Conservation (phyloP, 331 rosid species). For the Pyrus hybrid region DNA sequence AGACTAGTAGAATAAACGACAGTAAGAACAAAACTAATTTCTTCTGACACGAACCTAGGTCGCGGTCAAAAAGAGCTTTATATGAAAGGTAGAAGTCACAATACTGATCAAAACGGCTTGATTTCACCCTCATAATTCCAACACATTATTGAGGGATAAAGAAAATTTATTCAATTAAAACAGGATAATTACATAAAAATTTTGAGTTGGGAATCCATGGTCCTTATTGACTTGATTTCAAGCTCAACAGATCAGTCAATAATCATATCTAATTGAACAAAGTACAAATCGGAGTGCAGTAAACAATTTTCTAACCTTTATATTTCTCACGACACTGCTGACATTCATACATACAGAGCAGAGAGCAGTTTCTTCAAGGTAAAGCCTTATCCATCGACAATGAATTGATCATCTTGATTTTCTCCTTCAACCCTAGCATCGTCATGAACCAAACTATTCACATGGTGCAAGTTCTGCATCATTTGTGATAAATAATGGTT, state of each 20-base stretch:
- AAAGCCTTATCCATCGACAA: conserved; percentile 62
- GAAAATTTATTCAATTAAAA: conserved; percentile 8
- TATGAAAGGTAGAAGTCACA: background rate
- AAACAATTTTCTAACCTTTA: conserved; percentile 47
- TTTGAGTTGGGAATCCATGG: background rate
- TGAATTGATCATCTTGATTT: conserved; percentile 90
- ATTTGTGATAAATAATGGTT: conserved; percentile 87
- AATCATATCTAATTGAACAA: conserved; percentile 31
- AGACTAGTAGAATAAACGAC: background rate
- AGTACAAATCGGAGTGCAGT: conserved; percentile 36
- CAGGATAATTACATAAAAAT: conserved; percentile 12
- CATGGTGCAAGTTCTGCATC: conserved; percentile 97
- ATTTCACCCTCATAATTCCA: background rate
- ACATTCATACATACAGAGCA: conserved; percentile 24
- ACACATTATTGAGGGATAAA: background rate
- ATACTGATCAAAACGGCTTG: background rate
- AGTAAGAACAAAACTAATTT: background rate
- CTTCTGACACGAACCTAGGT: background rate
- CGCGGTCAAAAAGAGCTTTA: background rate
- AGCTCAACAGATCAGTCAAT: conserved; percentile 25
- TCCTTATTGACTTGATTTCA: conserved; percentile 4
- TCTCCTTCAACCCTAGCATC: conserved; percentile 85
- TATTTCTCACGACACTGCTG: conserved; percentile 28
- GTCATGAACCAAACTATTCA: conserved; percentile 67
- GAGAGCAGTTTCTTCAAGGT: conserved; percentile 2